Evolutionary conservation across 164 flowering plant species (phyloP).

Genomic region (Kalanchoe fedtschenkoi): DNA sequence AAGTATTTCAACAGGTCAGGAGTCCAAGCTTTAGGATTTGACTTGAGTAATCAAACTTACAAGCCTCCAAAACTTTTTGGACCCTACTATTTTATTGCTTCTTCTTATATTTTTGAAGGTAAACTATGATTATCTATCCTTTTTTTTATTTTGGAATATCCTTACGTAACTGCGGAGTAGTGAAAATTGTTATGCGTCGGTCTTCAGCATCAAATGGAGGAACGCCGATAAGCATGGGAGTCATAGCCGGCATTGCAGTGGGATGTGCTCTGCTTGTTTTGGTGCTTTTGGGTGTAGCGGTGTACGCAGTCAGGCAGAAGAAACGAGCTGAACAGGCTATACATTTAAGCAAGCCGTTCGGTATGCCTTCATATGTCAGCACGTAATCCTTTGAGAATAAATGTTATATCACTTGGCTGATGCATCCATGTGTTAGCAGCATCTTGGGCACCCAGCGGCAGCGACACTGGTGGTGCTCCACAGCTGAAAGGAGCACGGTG

Average conservation of each 20-base stretch:
- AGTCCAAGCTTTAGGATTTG: constrained; percentile 53
- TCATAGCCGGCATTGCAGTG: constrained; percentile 36
- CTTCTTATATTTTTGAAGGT: constrained; percentile 52
- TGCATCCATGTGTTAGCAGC: constrained; percentile 40
- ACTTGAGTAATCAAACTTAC: constrained; percentile 44
- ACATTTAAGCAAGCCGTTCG: constrained; percentile 55
- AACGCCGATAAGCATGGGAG: constrained; percentile 22
- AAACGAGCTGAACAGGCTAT: constrained; percentile 69
- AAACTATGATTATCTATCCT: neutral
- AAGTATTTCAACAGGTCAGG: constrained; percentile 54
- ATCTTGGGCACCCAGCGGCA: constrained; percentile 69
- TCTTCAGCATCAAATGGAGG: constrained; percentile 23
- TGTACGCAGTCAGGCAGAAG: constrained; percentile 61
- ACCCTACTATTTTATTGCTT: constrained; percentile 50
- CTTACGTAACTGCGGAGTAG: neutral
- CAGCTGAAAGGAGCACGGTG: constrained; percentile 74
- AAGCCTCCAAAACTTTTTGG: constrained; percentile 60
- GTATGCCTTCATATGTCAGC: constrained; percentile 19
- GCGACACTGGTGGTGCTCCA: constrained; percentile 66
- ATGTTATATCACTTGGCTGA: neutral
- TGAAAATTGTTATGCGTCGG: constrained; percentile 7
- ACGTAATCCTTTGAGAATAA: neutral
- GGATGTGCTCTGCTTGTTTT: constrained; percentile 38
- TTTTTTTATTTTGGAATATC: neutral
- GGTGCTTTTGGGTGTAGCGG: constrained; percentile 36